Evolutionary conservation across 768 basidiomycete species (phyloP).

Genomic region (Leccinum uliginosum): DNA sequence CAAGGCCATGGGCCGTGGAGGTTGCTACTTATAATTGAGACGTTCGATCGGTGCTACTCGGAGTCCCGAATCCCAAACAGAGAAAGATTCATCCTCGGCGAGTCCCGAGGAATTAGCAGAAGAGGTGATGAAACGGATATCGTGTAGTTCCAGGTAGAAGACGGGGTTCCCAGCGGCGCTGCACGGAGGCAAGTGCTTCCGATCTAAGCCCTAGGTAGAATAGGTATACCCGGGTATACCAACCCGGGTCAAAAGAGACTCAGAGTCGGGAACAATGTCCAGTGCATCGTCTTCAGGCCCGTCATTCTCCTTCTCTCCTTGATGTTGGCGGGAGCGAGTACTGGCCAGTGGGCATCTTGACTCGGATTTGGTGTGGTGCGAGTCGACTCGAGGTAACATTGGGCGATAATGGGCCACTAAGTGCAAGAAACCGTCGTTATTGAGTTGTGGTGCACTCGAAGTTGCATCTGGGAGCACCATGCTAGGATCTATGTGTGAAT

Average conservation of each 20-base stretch:
- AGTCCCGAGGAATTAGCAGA: too few species aligned
- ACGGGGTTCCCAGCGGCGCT: too few species aligned
- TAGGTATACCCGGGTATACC: too few species aligned
- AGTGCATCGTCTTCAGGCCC: constrained; percentile 27
- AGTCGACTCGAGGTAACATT: not conserved
- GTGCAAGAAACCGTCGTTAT: constrained; percentile 14
- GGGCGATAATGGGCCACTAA: constrained; percentile 36
- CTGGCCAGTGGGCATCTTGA: not conserved
- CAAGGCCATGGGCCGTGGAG: not conserved
- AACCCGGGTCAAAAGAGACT: too few species aligned
- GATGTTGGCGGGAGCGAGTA: not conserved
- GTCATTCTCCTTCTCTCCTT: constrained; percentile 1
- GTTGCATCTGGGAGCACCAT: constrained; percentile 48
- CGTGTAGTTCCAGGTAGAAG: too few species aligned
- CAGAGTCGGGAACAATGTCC: too few species aligned
- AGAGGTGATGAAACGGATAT: too few species aligned
- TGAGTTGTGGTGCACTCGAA: constrained; percentile 11
- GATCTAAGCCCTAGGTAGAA: too few species aligned
- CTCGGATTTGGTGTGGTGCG: constrained; percentile 1
- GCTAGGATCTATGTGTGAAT: constrained; percentile 45
- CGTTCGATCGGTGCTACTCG: not conserved
- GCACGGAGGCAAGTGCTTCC: too few species aligned
- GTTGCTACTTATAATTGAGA: not conserved
- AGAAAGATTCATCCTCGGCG: too few species aligned
- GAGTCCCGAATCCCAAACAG: too few species aligned